Percentiles rank a stretch among this genome's conserved stretches.
phyloP scores from a whole-genome alignment of 2,329 filamentous ascomycete genomes.

The Chlorencoelia australis region DNA sequence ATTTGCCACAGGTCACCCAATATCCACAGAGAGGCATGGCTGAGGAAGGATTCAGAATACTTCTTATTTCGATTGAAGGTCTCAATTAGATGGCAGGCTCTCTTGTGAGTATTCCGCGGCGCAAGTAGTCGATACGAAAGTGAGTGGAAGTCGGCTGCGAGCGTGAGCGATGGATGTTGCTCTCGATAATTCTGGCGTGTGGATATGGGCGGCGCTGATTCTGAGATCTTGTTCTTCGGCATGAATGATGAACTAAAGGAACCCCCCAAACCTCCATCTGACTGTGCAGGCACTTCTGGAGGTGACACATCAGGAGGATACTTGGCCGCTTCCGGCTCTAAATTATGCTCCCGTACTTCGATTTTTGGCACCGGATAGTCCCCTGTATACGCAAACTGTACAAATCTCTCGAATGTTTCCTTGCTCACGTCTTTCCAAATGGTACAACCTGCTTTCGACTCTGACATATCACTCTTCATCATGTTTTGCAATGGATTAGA shows the following conservation, averaged over 20 bases:
- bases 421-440: conserved; percentile 6
- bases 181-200: too few species aligned
- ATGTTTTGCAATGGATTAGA: too few species aligned
- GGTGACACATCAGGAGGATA: too few species aligned
- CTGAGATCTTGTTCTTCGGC: too few species aligned
- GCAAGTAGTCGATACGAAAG: conserved; percentile 5
- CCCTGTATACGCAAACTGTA: conserved; percentile 11
- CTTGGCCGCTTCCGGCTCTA: too few species aligned
- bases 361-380: conserved; percentile 7
- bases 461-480: too few species aligned
- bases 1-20: conserved; percentile 9
- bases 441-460: not conserved
- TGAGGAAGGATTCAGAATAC: conserved; percentile 11
- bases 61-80: conserved; percentile 8
- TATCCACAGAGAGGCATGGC: conserved; percentile 12
- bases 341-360: not conserved
- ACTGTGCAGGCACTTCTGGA: too few species aligned
- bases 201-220: too few species aligned
- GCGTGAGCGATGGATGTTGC: not conserved
- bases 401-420: conserved; percentile 6
- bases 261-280: too few species aligned
- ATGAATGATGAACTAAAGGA: too few species aligned
- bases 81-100: conserved; percentile 8
- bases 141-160: conserved; percentile 6
- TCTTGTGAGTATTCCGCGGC: conserved; percentile 6